phyloP scores from a whole-genome alignment of 768 basidiomycete species.

The Termitomyces sp. region DNA sequence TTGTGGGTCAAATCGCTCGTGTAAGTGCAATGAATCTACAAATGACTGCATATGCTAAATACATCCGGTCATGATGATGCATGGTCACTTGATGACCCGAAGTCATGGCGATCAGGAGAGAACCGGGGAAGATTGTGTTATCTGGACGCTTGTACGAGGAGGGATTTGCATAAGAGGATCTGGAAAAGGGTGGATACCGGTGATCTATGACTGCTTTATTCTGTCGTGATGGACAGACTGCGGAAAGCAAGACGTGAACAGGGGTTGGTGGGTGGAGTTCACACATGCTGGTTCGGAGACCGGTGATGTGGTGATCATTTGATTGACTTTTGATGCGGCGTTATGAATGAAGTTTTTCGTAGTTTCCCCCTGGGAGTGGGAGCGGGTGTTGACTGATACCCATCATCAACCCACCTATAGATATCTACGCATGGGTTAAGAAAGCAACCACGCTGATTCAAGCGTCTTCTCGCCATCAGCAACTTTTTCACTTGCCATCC shows the following conservation, averaged over 20 bases:
- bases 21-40: background rate
- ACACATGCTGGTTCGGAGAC: background rate
- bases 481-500: background rate
- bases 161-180: background rate
- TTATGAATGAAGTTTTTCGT: constrained; percentile 1
- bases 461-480: background rate
- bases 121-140: background rate
- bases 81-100: background rate
- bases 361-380: background rate
- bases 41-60: no score
- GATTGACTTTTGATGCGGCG: constrained; percentile 14
- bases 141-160: background rate
- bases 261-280: no score
- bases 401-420: background rate
- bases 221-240: background rate
- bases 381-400: background rate
- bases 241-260: no score
- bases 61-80: background rate
- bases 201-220: background rate
- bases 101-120: constrained; percentile 4
- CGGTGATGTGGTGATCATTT: constrained; percentile 14
- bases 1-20: background rate
- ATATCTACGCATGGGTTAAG: constrained; percentile 15
- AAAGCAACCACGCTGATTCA: constrained; percentile 8
- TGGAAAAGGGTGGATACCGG: background rate